These are phyloP conservation scores for Penicillium corylophilum DNA, from an alignment of 2,329 filamentous ascomycete genomes.

Conservation along the genomic window DNA sequence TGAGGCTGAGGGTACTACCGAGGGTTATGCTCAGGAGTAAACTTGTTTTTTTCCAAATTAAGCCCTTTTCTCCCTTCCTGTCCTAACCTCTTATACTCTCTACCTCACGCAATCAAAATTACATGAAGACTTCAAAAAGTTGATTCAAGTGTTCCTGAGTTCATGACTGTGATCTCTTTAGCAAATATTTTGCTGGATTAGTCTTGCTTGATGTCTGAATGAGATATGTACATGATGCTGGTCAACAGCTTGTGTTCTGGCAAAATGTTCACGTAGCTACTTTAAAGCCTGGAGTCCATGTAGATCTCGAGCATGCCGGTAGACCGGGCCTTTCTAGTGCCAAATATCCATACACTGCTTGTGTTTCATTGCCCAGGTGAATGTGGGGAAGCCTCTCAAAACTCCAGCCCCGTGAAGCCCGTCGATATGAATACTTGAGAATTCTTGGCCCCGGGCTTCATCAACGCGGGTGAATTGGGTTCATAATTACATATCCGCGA, in stretches of 20 bases:
- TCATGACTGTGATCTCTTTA: background rate
- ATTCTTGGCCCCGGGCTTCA: too few relatives aligned
- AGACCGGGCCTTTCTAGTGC: background rate
- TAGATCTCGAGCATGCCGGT: background rate
- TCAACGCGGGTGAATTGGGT: background rate
- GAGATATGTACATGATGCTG: background rate
- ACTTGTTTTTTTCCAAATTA: slow-evolving; percentile 29
- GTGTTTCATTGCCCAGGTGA: background rate
- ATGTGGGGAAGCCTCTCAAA: too few relatives aligned
- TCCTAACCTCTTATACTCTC: slow-evolving; percentile 35
- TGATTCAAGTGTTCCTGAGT: background rate
- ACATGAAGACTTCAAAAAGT: slow-evolving; percentile 30
- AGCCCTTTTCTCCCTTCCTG: slow-evolving; percentile 29
- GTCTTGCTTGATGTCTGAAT: background rate
- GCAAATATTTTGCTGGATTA: background rate
- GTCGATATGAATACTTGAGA: too few relatives aligned
- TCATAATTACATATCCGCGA: too few relatives aligned
- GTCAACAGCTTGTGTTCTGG: background rate
- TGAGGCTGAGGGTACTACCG: slow-evolving; percentile 46
- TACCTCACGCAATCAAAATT: slow-evolving; percentile 41
- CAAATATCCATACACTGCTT: background rate
- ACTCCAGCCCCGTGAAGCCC: too few relatives aligned
- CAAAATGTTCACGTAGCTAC: background rate
- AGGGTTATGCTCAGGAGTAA: slow-evolving; percentile 50
- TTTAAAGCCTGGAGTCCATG: background rate